Conservation (phyloP, 306 rosid species). For the Hippophae rhamnoides region DNA sequence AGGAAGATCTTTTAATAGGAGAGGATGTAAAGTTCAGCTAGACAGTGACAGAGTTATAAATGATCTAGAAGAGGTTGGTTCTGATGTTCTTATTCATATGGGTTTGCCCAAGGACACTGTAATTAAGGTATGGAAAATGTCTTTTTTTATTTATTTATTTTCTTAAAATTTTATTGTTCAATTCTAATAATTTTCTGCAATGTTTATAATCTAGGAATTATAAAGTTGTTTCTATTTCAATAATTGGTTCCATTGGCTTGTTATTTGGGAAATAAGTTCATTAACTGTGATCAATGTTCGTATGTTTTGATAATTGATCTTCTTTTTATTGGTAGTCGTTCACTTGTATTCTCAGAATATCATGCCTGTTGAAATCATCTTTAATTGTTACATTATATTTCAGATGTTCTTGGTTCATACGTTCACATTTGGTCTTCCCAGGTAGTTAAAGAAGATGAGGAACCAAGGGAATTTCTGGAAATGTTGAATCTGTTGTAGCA, state of each 20-base stretch:
- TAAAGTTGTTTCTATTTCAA: too few species aligned
- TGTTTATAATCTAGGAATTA: not conserved
- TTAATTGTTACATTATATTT: not conserved
- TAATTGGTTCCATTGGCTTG: too few species aligned
- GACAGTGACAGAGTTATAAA: constrained; percentile 41
- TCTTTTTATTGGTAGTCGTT: too few species aligned
- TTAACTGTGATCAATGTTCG: too few species aligned
- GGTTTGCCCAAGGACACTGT: constrained; percentile 53
- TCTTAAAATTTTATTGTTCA: not conserved
- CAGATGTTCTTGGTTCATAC: not conserved
- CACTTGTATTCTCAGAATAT: too few species aligned
- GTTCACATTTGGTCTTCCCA: constrained; percentile 23
- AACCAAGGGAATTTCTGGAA: constrained; percentile 56
- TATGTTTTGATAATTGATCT: too few species aligned
- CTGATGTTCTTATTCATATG: constrained; percentile 39
- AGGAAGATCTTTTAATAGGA: constrained; percentile 53
- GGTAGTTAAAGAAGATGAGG: constrained; percentile 75
- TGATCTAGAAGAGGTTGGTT: constrained; percentile 41
- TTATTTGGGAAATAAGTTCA: too few species aligned
- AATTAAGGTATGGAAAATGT: constrained; percentile 47
- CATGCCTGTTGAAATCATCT: too few species aligned
- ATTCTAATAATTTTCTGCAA: not conserved
- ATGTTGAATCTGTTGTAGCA: constrained; percentile 51
- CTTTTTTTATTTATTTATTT: constrained; percentile 3
- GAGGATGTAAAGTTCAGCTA: constrained; percentile 31